A percentile compares a stretch with the other conserved stretches of the same genome.
Evolutionary conservation across 345 rosid species (phyloP).

Genomic region (Orychophragmus violaceus): DNA sequence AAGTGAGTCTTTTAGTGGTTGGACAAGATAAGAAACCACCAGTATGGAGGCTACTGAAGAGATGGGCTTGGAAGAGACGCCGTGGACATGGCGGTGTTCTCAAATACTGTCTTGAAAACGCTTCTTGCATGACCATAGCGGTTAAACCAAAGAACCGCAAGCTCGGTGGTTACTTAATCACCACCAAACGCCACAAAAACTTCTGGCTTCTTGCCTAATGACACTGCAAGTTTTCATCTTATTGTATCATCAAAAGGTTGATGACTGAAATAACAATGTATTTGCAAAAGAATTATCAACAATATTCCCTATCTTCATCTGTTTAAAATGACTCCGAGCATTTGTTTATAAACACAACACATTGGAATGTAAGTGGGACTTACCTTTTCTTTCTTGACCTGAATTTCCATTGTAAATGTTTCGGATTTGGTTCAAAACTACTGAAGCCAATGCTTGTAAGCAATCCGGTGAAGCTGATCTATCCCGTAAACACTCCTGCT

Average conservation of each 20-base stretch:
- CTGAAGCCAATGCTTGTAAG: constrained; percentile 37
- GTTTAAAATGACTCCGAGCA: constrained; percentile 5
- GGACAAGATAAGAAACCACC: constrained; percentile 68
- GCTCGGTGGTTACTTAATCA: constrained; percentile 83
- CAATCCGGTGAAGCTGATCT: constrained; percentile 78
- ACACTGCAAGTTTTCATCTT: neutral
- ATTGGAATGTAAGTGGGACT: constrained; percentile 11
- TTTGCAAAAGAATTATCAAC: constrained; percentile 28
- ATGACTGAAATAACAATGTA: constrained; percentile 16
- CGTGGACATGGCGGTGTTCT: constrained; percentile 34
- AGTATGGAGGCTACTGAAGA: constrained; percentile 49
- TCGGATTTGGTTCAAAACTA: constrained; percentile 8
- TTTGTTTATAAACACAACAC: constrained; percentile 16
- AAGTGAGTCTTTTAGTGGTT: constrained; percentile 56
- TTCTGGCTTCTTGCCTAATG: constrained; percentile 88
- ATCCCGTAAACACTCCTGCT: constrained; percentile 90
- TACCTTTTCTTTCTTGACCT: constrained; percentile 2
- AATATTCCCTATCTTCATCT: constrained; percentile 17
- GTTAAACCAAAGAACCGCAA: constrained; percentile 71
- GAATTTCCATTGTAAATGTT: neutral
- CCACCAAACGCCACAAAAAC: constrained; percentile 82
- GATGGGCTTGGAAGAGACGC: constrained; percentile 46
- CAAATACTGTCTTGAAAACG: constrained; percentile 69
- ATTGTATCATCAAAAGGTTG: constrained; percentile 16
- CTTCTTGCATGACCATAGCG: constrained; percentile 81